Base-by-base conservation (phyloP, 768 basidiomycete genomes). In the Mycena belliarum region DNA sequence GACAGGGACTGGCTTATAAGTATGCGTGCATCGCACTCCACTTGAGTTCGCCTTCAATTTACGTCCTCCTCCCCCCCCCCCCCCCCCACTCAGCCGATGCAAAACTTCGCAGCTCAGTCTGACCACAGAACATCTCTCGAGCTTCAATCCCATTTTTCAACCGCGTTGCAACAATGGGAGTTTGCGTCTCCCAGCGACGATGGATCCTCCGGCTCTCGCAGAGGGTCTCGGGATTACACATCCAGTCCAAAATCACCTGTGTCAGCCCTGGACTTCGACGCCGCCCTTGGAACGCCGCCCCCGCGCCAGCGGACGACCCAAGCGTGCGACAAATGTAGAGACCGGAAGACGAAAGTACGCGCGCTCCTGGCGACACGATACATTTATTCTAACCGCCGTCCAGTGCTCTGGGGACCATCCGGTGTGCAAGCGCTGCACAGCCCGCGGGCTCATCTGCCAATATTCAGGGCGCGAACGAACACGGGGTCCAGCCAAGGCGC, bases 351-450 rank as follows among this genome's bases (percentile, higher is more conserved):
- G 9, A 84, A 84, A 75, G 84, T 82, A 57, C 37, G 73, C 26
- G 9, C 33, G 18, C 14, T 33, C 16, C 55, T 23, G 24, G 37
- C 37, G 25, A 11, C 21, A 7, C 5, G 7, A 3, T 12, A 29
- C n/a, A 29, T 15, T 20, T 46, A 33, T 29, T 49, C 23, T 15
- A 49, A 29, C 25, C 37, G 20, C 42, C 32, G 25, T 24, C 20
- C 61, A 85, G 84, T 85, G 84, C 64, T 83, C 82, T 15, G 84
- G 84, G n/a, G 78, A 79, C 37, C 76, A 74, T 45, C 84, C 84
- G 9, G 73, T 77, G 4, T 85, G 84, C 66, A 67, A 71, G 26
- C 78, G 84, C 25, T 85, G 84, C 62, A 66, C 72, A 1, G 70
- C 72, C 25, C 74, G 82, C 20, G 82, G 81, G 15, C 74, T 84